Percentiles rank a stretch among this genome's conserved stretches.
phyloP scores from a whole-genome alignment of 805 yeast species.

The Cyberlindnera maritima region DNA sequence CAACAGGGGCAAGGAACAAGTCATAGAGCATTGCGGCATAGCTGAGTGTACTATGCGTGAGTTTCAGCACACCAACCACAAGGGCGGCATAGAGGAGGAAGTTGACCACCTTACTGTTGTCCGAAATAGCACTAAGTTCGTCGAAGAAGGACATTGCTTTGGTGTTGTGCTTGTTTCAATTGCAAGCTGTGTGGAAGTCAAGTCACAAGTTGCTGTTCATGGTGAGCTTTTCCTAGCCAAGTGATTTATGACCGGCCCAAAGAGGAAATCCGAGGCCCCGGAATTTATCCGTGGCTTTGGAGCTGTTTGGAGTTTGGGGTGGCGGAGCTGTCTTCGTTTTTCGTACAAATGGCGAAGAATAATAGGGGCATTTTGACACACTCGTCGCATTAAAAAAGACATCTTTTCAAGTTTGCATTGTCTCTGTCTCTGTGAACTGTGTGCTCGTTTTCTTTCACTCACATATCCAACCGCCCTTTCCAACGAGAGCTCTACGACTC shows the following conservation, averaged over 20 bases:
- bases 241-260: neutral
- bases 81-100: constrained; percentile 40
- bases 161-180: neutral
- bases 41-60: constrained; percentile 49
- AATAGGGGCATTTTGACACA: neutral
- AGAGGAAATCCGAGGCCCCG: neutral
- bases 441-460: too few species aligned
- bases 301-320: too few species aligned
- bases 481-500: neutral
- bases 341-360: neutral
- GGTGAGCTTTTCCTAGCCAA: neutral
- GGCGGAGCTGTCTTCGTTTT: neutral
- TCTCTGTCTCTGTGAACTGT: too few species aligned
- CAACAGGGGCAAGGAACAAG: constrained; percentile 61
- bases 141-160: constrained; percentile 17
- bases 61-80: constrained; percentile 60
- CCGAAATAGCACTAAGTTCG: constrained; percentile 12
- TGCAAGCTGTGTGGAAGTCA: neutral
- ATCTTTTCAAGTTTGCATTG: too few species aligned
- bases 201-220: neutral
- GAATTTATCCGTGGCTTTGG: neutral
- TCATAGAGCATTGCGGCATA: constrained; percentile 55
- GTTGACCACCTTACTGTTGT: constrained; percentile 15
- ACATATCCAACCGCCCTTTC: neutral
- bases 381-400: too few species aligned